phyloP scores from a whole-genome alignment of 257 asterid species.

The Mentha longifolia region DNA sequence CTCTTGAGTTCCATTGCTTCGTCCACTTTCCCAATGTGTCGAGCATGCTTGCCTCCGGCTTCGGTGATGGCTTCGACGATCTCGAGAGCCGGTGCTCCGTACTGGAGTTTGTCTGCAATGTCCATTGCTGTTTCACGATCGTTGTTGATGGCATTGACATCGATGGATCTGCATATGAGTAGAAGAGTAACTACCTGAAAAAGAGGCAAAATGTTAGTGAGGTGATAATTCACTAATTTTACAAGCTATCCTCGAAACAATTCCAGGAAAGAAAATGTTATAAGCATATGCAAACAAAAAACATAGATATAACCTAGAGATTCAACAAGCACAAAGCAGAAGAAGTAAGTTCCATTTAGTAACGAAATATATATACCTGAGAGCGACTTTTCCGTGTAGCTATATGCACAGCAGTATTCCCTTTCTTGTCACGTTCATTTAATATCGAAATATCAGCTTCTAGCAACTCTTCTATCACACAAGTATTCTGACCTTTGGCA shows the following conservation, averaged over 20 bases:
- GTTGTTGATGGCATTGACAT: conserved; percentile 74
- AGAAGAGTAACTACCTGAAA: conserved; percentile 77
- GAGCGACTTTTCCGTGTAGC: conserved; percentile 90
- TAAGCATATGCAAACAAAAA: no score
- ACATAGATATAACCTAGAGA: not conserved
- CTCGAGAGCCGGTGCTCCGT: conserved; percentile 66
- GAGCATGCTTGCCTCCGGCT: conserved; percentile 88
- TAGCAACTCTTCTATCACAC: conserved; percentile 76
- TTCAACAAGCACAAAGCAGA: not conserved
- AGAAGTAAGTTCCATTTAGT: not conserved
- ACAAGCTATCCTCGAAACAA: no score
- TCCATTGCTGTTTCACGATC: conserved; percentile 93
- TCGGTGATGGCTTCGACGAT: conserved; percentile 72
- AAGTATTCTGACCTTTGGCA: conserved; percentile 83
- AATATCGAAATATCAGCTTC: conserved; percentile 76
- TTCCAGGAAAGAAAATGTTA: no score
- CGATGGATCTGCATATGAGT: conserved; percentile 61
- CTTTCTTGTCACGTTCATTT: conserved; percentile 92
- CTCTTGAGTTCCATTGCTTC: conserved; percentile 85
- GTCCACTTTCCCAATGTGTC: conserved; percentile 65
- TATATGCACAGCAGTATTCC: conserved; percentile 87
- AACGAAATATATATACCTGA: conserved; percentile 52
- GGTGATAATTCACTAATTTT: no score
- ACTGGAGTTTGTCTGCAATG: conserved; percentile 91
- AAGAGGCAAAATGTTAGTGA: conserved; percentile 8